Evolutionary conservation across 768 basidiomycete species (phyloP).

Genomic region (Crepidotus variabilis): DNA sequence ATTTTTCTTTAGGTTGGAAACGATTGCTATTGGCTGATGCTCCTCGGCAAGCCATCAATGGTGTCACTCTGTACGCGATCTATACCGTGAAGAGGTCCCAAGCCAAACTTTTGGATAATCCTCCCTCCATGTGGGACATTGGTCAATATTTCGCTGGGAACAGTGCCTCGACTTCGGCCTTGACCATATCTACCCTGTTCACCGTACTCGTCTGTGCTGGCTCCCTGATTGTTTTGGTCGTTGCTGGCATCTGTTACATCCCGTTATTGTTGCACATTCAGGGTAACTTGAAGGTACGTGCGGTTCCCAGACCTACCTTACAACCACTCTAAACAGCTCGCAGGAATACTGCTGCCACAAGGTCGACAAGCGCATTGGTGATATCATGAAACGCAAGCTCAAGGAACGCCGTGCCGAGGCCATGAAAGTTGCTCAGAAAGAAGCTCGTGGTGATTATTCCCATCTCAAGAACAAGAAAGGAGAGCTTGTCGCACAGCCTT

Average conservation of each 20-base stretch:
- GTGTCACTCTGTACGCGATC: slow-evolving; percentile 92
- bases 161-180: slow-evolving; percentile 71
- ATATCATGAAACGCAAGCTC: slow-evolving; percentile 88
- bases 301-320: not conserved
- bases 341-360: slow-evolving; percentile 99
- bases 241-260: slow-evolving; percentile 86
- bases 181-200: slow-evolving; percentile 87
- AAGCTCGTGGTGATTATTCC: slow-evolving; percentile 87
- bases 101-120: slow-evolving; percentile 56
- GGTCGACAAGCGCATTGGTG: slow-evolving; percentile 96
- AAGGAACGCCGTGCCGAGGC: slow-evolving; percentile 82
- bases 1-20: slow-evolving; percentile 36
- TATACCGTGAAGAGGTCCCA: slow-evolving; percentile 43
- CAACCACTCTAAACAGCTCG: slow-evolving; percentile 6
- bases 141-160: slow-evolving; percentile 78
- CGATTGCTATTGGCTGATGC: slow-evolving; percentile 77
- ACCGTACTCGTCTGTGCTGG: slow-evolving; percentile 86
- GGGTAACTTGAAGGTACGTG: slow-evolving; percentile 87
- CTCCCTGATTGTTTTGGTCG: slow-evolving; percentile 74
- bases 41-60: slow-evolving; percentile 96
- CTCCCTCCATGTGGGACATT: slow-evolving; percentile 19
- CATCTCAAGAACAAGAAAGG: slow-evolving; percentile 94
- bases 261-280: slow-evolving; percentile 95
- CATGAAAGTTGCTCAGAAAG: slow-evolving; percentile 80
- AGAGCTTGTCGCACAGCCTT: slow-evolving; percentile 69